Base-by-base conservation (phyloP, 257 asterid genomes). In the Solanum habrochaites region DNA sequence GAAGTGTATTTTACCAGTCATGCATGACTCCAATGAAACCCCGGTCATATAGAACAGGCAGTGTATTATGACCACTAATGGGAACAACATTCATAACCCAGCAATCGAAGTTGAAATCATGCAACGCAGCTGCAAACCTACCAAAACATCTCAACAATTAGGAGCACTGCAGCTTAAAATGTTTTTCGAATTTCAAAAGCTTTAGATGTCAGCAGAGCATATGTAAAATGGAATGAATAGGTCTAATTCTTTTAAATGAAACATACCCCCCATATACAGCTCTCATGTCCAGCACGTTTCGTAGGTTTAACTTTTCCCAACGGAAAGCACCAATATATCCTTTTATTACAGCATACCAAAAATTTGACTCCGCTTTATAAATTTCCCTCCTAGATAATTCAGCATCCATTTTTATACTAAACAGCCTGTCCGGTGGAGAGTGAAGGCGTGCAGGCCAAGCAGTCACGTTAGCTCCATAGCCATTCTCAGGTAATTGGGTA, bases 61-160 rank as follows among this genome's bases (percentile, higher is more conserved):
- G 83, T 4, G 96, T 93, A 90, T 94, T 94, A 11, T 91, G 62
- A 45, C 94, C 86, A 49, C 91, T 92, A 84, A 88, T 88, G 1
- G 96, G 98, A 73, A 92, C 94, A 32, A 94, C 96, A 43, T 94
- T 93, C 96, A 94, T 92, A 37, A 93, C 94, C 98, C 98, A 94
- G 78, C 92, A 91, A 89, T 91, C 83, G 18, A 94, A 83, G 82
- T 88, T 40, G 74, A 88, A 89, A 88, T 94, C 95, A 71, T 56
- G 70, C 86, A 94, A 89, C 31, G 95, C 96, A 72, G 95, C 96
- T 37, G 95, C 98, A 58, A 89, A 90, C 86, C 98, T 94, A 91
- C 82, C 87, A 80, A 18, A 29, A 80, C 35, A 23, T 73, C 78
- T 71, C 77, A 21, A 20, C n/a, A 58, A 25, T 73, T 60, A 86